Conservation (phyloP, 495 filamentous ascomycete species). For the Neurospora sp. region DNA sequence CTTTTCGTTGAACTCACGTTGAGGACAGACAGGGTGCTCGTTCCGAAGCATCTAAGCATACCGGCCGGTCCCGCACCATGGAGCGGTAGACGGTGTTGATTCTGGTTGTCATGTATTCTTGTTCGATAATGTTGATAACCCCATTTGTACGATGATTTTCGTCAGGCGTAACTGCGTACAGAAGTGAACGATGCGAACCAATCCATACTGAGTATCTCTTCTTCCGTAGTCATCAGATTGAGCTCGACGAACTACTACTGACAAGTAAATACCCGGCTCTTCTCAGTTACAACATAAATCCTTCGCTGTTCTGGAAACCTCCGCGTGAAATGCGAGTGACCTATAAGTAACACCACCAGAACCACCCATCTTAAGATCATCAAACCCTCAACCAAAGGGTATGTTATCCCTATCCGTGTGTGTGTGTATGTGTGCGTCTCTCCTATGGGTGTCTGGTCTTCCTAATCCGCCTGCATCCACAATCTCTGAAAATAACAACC, state of each 20-base stretch:
- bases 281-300: not conserved
- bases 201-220: not conserved
- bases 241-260: not conserved
- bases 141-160: not conserved
- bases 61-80: not conserved
- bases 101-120: not conserved
- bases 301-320: not conserved
- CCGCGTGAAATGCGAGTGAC: not conserved
- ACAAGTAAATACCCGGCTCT: not conserved
- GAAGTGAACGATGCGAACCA: not conserved
- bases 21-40: not conserved
- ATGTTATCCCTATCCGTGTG: not conserved
- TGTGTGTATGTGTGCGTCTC: not conserved
- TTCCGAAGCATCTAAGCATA: not conserved
- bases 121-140: not conserved
- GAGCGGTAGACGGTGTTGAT: not conserved
- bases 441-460: not conserved
- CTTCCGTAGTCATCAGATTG: not conserved
- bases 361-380: not conserved
- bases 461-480: not conserved
- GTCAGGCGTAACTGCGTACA: not conserved
- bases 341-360: not conserved
- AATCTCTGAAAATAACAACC: not conserved
- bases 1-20: not conserved
- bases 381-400: not conserved